Evolutionary conservation across 805 yeast species (phyloP).

Genomic region (Wickerhamomyces bovis): DNA sequence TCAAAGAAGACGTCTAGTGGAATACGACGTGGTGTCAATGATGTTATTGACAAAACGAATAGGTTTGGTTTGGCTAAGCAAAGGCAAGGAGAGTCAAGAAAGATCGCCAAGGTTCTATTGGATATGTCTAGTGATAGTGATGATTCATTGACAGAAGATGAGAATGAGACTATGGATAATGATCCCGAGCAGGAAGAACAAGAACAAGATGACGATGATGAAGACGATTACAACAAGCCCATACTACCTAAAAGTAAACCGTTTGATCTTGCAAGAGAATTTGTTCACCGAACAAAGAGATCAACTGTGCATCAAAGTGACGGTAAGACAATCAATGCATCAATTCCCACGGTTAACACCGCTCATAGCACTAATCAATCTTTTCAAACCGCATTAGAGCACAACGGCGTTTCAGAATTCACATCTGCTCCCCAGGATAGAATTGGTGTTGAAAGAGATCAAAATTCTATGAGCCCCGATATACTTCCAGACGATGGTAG

Average conservation of each 20-base stretch:
- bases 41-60: neutral
- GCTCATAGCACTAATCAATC: neutral
- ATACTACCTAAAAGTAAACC: neutral
- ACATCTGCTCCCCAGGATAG: neutral
- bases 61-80: neutral
- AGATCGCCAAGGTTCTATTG: neutral
- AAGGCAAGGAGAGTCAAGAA: neutral
- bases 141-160: neutral
- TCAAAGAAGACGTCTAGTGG: conserved; percentile 3
- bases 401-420: neutral
- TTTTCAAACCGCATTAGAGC: neutral
- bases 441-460: neutral
- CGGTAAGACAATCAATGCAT: neutral
- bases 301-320: neutral
- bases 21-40: neutral
- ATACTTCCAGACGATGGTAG: neutral
- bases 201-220: neutral
- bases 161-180: neutral
- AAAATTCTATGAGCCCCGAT: neutral
- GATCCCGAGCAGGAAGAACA: neutral
- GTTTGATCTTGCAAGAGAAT: neutral
- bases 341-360: neutral
- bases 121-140: neutral
- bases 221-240: neutral
- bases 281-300: neutral